Percentiles rank a stretch among this genome's conserved stretches.
phyloP scores from a whole-genome alignment of 345 rosid species.

The Eutrema japonicum region DNA sequence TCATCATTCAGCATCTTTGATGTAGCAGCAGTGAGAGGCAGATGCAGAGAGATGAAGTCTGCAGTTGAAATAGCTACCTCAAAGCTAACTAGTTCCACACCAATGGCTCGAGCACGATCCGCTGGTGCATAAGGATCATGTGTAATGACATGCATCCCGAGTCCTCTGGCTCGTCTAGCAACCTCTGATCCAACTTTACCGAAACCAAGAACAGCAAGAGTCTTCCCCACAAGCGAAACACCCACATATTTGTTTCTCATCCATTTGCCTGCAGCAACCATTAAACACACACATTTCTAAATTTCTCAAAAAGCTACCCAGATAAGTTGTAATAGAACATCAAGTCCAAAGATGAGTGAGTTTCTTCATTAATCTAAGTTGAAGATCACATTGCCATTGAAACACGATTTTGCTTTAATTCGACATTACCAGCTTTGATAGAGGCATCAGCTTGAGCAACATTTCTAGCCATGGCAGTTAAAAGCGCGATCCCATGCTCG shows the following conservation, averaged over 20 bases:
- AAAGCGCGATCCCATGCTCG: slow-evolving; percentile 59
- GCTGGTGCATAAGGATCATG: slow-evolving; percentile 64
- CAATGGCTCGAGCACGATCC: slow-evolving; percentile 59
- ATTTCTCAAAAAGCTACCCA: neutral
- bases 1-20: slow-evolving; percentile 55
- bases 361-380: neutral
- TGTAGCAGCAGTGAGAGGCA: slow-evolving; percentile 60
- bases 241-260: slow-evolving; percentile 53
- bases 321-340: neutral
- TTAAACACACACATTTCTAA: slow-evolving; percentile 4
- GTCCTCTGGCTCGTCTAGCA: slow-evolving; percentile 58
- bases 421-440: slow-evolving; percentile 53
- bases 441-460: slow-evolving; percentile 64
- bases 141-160: slow-evolving; percentile 58
- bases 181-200: slow-evolving; percentile 69
- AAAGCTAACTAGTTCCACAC: slow-evolving; percentile 53
- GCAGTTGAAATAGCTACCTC: slow-evolving; percentile 55
- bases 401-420: neutral
- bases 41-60: slow-evolving; percentile 59
- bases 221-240: slow-evolving; percentile 62
- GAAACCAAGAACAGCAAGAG: slow-evolving; percentile 61
- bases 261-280: slow-evolving; percentile 52
- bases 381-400: neutral
- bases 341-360: neutral
- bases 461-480: slow-evolving; percentile 58